A percentile compares a stretch with the other conserved stretches of the same genome.
phyloP scores from a whole-genome alignment of 371 early-diverging fungal species.

The Mortierella sp. region DNA sequence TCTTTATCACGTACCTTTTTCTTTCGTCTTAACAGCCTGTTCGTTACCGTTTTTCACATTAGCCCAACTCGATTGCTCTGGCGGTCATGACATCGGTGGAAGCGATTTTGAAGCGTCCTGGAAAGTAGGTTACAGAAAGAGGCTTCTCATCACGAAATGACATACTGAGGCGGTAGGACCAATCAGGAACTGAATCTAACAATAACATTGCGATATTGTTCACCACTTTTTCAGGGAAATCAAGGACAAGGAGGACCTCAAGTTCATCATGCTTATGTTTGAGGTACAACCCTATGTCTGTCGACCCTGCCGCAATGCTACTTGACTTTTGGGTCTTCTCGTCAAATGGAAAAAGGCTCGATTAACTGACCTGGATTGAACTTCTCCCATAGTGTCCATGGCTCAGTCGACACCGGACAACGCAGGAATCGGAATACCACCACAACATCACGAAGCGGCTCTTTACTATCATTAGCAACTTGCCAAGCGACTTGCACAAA shows the following conservation, averaged over 20 bases:
- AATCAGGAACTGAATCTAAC: neutral
- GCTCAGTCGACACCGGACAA: constrained; percentile 74
- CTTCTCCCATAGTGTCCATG: constrained; percentile 70
- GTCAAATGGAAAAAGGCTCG: too few species aligned
- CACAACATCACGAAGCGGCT: constrained; percentile 79
- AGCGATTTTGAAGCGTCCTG: constrained; percentile 82
- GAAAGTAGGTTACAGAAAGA: constrained; percentile 62
- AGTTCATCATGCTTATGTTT: constrained; percentile 85
- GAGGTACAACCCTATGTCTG: constrained; percentile 68
- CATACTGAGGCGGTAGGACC: neutral
- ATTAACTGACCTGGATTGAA: neutral
- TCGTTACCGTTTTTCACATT: constrained; percentile 9
- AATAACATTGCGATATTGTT: constrained; percentile 1
- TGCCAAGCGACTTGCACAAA: constrained; percentile 83
- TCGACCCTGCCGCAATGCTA: neutral
- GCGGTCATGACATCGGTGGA: constrained; percentile 87
- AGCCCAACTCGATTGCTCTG: constrained; percentile 61
- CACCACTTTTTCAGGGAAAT: constrained; percentile 50
- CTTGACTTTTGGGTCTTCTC: too few species aligned
- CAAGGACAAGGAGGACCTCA: constrained; percentile 72
- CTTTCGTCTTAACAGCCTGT: neutral
- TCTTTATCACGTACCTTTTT: neutral
- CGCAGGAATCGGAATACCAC: constrained; percentile 77
- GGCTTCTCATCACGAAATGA: neutral
- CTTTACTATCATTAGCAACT: constrained; percentile 81